phyloP scores from a whole-genome alignment of 2,329 filamentous ascomycete genomes.

The Curvularia sp. region DNA sequence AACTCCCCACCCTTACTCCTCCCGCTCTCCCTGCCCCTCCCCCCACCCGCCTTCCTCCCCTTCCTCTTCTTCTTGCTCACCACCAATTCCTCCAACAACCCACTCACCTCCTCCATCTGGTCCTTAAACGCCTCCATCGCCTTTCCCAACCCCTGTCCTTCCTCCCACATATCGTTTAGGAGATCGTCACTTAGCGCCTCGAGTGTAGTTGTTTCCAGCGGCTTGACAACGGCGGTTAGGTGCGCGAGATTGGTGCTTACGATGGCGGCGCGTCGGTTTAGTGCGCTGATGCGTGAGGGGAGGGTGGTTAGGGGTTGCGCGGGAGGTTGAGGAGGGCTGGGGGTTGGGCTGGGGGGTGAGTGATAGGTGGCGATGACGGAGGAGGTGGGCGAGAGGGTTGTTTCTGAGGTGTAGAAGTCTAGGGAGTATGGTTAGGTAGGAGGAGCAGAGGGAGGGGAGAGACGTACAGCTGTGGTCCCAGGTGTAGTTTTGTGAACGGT shows the following conservation, averaged over 20 bases:
- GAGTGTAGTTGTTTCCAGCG: background rate
- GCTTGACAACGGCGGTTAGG: background rate
- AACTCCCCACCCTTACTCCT: no score
- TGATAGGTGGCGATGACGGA: background rate
- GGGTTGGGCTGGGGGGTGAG: background rate
- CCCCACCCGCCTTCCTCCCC: no score
- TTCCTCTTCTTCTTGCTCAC: background rate
- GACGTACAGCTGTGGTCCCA: background rate
- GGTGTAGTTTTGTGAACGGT: background rate
- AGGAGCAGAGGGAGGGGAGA: background rate
- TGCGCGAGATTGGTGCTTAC: background rate
- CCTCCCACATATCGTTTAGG: background rate
- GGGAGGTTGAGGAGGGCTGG: background rate
- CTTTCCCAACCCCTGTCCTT: background rate
- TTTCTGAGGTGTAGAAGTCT: background rate
- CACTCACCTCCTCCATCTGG: background rate
- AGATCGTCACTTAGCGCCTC: background rate
- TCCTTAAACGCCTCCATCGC: background rate
- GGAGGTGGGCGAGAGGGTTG: background rate
- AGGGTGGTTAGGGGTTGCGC: background rate
- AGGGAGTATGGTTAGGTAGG: background rate
- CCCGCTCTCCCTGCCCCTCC: no score
- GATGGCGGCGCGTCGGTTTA: background rate
- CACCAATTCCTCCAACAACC: background rate
- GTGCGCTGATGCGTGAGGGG: background rate